Evolutionary conservation across 2,329 filamentous ascomycete species (phyloP).

Genomic region (Leptodontidium sp.): DNA sequence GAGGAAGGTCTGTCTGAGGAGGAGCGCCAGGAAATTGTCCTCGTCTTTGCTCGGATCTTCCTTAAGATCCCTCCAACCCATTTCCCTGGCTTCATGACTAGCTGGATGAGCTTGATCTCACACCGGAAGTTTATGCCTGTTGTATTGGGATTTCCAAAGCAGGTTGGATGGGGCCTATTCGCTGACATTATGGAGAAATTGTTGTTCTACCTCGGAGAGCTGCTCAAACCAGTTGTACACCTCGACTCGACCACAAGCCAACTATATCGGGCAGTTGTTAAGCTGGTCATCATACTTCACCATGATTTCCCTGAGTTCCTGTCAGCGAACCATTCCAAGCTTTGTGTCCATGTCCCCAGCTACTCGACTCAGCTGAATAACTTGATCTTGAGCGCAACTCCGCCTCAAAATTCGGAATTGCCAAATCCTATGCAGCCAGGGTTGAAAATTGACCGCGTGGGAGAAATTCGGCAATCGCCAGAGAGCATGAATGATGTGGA

Average conservation of each 20-base stretch:
- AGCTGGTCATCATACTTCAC: constrained; percentile 84
- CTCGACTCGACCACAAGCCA: constrained; percentile 77
- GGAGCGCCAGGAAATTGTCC: constrained; percentile 73
- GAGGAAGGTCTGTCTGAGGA: constrained; percentile 65
- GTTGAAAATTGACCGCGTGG: constrained; percentile 78
- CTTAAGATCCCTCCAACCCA: constrained; percentile 77
- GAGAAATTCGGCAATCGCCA: constrained; percentile 76
- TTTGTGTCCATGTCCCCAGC: constrained; percentile 82
- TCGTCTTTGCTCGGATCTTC: constrained; percentile 76
- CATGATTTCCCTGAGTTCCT: constrained; percentile 97
- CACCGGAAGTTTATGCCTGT: constrained; percentile 86
- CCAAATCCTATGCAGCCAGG: constrained; percentile 77
- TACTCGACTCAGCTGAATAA: constrained; percentile 91
- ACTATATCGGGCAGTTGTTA: constrained; percentile 83
- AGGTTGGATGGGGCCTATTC: constrained; percentile 79
- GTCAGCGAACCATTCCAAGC: constrained; percentile 82
- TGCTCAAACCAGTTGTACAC: constrained; percentile 74
- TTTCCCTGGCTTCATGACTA: constrained; percentile 84
- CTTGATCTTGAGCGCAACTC: constrained; percentile 83
- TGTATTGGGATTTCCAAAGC: constrained; percentile 73
- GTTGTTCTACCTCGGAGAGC: constrained; percentile 77
- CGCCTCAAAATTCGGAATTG: constrained; percentile 71
- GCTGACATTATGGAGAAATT: constrained; percentile 77
- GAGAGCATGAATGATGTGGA: constrained; percentile 67
- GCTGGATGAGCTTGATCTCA: constrained; percentile 82